Percentiles rank a stretch among this genome's conserved stretches.
phyloP scores from a whole-genome alignment of 2,329 filamentous ascomycete species.

The Gnomoniopsis smithogilvyi region DNA sequence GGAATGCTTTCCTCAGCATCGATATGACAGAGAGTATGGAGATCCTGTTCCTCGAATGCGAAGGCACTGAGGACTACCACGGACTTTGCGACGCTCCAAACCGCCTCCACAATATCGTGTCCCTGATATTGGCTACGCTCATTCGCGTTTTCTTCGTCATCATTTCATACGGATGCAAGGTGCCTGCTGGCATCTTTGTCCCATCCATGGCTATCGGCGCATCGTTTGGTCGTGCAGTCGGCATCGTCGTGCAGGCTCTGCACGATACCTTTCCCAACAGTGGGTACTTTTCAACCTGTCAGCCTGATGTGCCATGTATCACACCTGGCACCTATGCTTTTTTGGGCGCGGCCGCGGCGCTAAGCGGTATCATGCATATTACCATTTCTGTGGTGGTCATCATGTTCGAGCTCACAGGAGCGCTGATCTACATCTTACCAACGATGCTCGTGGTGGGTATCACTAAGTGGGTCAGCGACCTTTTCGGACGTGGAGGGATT shows the following conservation, averaged over 20 bases:
- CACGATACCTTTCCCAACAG: conserved; percentile 81
- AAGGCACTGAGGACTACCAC: conserved; percentile 83
- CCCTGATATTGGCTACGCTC: conserved; percentile 74
- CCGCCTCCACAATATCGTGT: conserved; percentile 74
- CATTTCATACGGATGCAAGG: conserved; percentile 96
- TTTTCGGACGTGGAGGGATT: conserved; percentile 85
- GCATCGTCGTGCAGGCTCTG: conserved; percentile 86
- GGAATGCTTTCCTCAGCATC: conserved; percentile 90
- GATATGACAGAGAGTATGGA: conserved; percentile 99
- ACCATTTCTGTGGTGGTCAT: conserved; percentile 97
- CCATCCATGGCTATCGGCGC: conserved; percentile 97
- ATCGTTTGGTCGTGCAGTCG: conserved; percentile 89
- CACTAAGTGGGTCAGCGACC: conserved; percentile 87
- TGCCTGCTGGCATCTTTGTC: conserved; percentile 96
- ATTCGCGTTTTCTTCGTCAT: conserved; percentile 84
- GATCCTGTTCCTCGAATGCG: conserved; percentile 91
- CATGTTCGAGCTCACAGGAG: conserved; percentile 99
- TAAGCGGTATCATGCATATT: conserved; percentile 97
- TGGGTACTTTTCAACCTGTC: conserved; percentile 82
- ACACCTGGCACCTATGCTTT: conserved; percentile 98
- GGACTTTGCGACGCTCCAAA: conserved; percentile 79
- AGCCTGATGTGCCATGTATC: conserved; percentile 90
- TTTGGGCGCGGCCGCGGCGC: conserved; percentile 82
- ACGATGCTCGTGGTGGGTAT: conserved; percentile 99
- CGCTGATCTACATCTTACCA: conserved; percentile 91